Evolutionary conservation across 768 basidiomycete species (phyloP).

Genomic region (Boletus coccyginus): DNA sequence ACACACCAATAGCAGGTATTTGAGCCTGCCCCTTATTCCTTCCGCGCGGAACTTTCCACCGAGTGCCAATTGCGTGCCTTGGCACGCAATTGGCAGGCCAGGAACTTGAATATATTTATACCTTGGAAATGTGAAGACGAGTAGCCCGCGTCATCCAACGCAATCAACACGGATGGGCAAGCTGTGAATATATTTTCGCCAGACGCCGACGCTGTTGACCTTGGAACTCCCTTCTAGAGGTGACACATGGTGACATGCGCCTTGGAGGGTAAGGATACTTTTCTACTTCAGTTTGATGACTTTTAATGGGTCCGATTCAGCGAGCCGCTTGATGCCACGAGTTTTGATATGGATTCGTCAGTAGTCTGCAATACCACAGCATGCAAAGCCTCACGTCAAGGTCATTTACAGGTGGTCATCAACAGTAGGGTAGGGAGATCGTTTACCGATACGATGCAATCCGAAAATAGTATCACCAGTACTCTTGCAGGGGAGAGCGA

Average conservation of each 20-base stretch:
- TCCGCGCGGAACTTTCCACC: background rate
- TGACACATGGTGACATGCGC: too few relatives aligned
- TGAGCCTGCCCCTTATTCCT: background rate
- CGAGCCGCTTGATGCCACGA: too few relatives aligned
- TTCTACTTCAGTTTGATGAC: too few relatives aligned
- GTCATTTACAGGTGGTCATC: constrained; percentile 1
- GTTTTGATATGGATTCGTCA: too few relatives aligned
- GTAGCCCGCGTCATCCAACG: background rate
- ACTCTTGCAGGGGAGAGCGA: background rate
- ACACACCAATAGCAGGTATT: too few relatives aligned
- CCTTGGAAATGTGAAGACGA: background rate
- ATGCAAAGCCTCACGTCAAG: background rate
- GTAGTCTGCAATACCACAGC: background rate
- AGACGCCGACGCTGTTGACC: too few relatives aligned
- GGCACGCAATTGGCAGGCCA: background rate
- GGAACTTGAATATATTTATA: background rate
- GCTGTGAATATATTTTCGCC: too few relatives aligned
- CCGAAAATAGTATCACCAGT: background rate
- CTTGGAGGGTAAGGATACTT: too few relatives aligned
- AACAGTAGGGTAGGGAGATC: background rate
- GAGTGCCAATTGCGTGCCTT: too few relatives aligned
- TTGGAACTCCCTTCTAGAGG: too few relatives aligned
- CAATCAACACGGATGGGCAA: too few relatives aligned
- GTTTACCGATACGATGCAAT: background rate
- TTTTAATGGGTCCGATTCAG: too few relatives aligned